phyloP scores from a whole-genome alignment of 176 grass and related monocot species.

The Zoysia japonica region DNA sequence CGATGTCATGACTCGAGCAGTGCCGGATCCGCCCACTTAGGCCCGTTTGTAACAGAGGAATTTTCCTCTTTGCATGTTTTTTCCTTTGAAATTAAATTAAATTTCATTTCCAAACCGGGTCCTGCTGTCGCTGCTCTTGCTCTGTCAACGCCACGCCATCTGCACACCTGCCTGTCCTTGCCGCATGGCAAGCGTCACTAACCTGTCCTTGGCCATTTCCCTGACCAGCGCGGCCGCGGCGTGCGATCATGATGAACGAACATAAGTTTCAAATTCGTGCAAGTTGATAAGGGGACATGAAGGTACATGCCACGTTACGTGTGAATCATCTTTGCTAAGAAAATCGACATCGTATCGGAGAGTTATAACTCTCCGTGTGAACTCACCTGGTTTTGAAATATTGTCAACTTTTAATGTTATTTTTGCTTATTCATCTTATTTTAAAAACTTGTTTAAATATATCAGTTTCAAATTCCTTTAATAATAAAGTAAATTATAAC shows the following conservation, averaged over 20 bases:
- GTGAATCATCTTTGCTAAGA: background rate
- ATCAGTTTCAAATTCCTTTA: too few relatives aligned
- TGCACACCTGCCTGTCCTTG: background rate
- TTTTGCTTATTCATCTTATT: too few relatives aligned
- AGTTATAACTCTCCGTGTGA: too few relatives aligned
- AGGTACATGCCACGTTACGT: background rate
- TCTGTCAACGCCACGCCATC: background rate
- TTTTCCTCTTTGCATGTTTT: too few relatives aligned
- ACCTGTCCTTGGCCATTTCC: constrained; percentile 30
- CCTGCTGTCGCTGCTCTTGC: background rate
- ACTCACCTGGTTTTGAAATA: too few relatives aligned
- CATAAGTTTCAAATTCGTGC: background rate
- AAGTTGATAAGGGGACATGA: background rate
- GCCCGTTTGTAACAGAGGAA: too few relatives aligned
- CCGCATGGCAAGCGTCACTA: constrained; percentile 31
- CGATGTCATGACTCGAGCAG: constrained; percentile 16
- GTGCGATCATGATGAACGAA: background rate
- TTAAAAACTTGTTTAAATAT: too few relatives aligned
- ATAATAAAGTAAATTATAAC: too few relatives aligned
- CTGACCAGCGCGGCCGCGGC: too few relatives aligned
- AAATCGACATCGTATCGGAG: background rate
- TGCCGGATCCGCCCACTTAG: constrained; percentile 9
- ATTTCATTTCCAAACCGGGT: background rate
- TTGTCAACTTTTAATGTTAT: too few relatives aligned
- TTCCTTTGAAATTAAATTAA: too few relatives aligned